Conservation (phyloP, 2,329 filamentous ascomycete species). For the Byssochlamys sp. region DNA sequence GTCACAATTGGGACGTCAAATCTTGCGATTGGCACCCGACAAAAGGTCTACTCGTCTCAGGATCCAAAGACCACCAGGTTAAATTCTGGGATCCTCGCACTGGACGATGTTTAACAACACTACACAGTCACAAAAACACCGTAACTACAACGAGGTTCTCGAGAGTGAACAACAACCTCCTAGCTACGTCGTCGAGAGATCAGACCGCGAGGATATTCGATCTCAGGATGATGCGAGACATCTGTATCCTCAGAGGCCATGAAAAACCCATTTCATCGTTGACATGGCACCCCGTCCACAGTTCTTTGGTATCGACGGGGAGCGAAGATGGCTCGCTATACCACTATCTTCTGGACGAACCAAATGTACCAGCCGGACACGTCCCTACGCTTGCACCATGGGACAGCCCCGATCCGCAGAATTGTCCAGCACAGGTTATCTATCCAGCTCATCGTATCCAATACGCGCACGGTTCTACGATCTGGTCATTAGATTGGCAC, state of each 20-base stretch:
- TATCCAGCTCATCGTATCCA: conserved; percentile 79
- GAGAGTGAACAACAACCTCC: conserved; percentile 67
- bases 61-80: conserved; percentile 93
- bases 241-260: conserved; percentile 83
- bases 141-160: conserved; percentile 91
- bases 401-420: conserved; percentile 68
- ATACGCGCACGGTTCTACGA: conserved; percentile 85
- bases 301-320: conserved; percentile 79
- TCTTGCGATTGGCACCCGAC: conserved; percentile 95
- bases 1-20: conserved; percentile 98
- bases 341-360: conserved; percentile 93
- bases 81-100: conserved; percentile 98
- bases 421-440: conserved; percentile 78
- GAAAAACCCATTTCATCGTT: conserved; percentile 92
- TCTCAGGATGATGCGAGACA: conserved; percentile 94
- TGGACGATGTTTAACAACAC: conserved; percentile 77
- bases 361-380: conserved; percentile 69
- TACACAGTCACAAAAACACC: conserved; percentile 95
- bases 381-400: conserved; percentile 69
- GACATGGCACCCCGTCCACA: conserved; percentile 86
- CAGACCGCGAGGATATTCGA: conserved; percentile 90
- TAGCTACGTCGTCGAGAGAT: conserved; percentile 87
- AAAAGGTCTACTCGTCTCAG: conserved; percentile 86
- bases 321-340: conserved; percentile 81
- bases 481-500: conserved; percentile 98